phyloP scores from a whole-genome alignment of 1,284 basidiomycete species.

The Pseudozyma hubeiensis region DNA sequence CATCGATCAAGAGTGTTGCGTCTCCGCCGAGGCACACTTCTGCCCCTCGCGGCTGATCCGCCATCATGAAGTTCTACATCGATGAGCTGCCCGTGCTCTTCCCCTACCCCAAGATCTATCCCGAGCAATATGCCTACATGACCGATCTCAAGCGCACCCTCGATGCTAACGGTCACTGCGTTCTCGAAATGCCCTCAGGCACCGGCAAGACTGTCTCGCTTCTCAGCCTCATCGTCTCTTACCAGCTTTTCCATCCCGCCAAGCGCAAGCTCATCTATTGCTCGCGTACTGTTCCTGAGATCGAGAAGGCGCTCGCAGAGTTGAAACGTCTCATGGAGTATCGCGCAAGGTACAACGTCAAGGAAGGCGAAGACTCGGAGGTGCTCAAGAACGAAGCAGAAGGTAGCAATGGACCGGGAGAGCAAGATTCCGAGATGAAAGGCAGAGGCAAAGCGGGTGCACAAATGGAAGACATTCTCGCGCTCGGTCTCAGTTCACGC shows the following conservation, averaged over 20 bases:
- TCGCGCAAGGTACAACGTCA: slow-evolving; percentile 72
- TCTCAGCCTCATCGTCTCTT: slow-evolving; percentile 94
- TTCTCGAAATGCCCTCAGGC: slow-evolving; percentile 99
- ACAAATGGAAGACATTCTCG: slow-evolving; percentile 76
- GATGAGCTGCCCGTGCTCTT: slow-evolving; percentile 78
- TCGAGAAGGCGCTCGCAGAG: slow-evolving; percentile 97
- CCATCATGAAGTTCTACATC: slow-evolving; percentile 90
- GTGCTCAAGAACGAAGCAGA: slow-evolving; percentile 75
- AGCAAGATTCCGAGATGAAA: slow-evolving; percentile 43
- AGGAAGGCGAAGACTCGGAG: slow-evolving; percentile 73
- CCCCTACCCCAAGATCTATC: slow-evolving; percentile 71
- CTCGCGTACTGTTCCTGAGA: slow-evolving; percentile 99
- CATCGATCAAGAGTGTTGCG: neutral
- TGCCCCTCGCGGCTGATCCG: neutral
- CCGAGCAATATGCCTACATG: slow-evolving; percentile 99
- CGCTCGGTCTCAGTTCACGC: slow-evolving; percentile 90
- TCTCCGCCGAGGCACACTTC: neutral
- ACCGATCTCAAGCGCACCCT: slow-evolving; percentile 96
- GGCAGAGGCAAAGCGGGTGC: slow-evolving; percentile 45
- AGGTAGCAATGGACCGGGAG: slow-evolving; percentile 25
- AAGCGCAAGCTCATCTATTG: slow-evolving; percentile 97
- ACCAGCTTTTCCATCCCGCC: slow-evolving; percentile 93
- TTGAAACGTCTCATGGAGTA: slow-evolving; percentile 94
- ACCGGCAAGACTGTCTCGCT: slow-evolving; percentile 99
- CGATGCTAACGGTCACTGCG: slow-evolving; percentile 92